A percentile compares a stretch with the other conserved stretches of the same genome.
These are phyloP conservation scores for Solanum sparsipilum DNA, from an alignment of 257 asterid species.

Conservation along the genomic window DNA sequence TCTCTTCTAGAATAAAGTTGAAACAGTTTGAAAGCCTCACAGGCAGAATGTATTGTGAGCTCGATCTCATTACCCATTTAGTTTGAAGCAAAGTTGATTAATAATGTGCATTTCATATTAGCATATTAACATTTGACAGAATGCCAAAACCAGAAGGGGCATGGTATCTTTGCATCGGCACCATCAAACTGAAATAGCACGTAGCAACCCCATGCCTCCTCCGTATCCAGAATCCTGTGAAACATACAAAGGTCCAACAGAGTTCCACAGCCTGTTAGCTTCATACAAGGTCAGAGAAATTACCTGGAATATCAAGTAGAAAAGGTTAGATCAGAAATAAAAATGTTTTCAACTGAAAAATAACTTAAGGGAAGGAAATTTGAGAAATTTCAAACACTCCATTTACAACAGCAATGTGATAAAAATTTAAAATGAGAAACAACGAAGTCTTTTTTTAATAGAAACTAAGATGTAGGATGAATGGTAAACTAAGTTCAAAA, in stretches of 20 bases:
- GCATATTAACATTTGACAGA: background rate
- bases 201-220: conserved; percentile 41
- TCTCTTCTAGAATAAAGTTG: background rate
- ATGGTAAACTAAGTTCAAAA: background rate
- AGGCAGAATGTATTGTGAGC: background rate
- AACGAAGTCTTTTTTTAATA: background rate
- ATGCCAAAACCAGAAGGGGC: conserved; percentile 6
- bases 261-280: conserved; percentile 77
- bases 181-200: conserved; percentile 26
- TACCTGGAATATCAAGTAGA: conserved; percentile 86
- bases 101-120: background rate
- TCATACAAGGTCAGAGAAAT: conserved; percentile 96
- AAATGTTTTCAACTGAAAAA: background rate
- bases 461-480: background rate
- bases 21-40: background rate
- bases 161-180: conserved; percentile 13
- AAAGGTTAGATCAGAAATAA: conserved; percentile 33
- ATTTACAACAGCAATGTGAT: background rate
- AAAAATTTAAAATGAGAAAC: background rate
- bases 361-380: background rate
- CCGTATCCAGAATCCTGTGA: conserved; percentile 51
- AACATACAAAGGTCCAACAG: conserved; percentile 45
- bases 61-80: background rate
- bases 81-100: background rate
- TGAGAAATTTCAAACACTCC: background rate